A percentile compares a stretch with the other conserved stretches of the same genome.
Conservation (phyloP, 192 early-diverging fungal species). For the Backusella psychrophila region DNA sequence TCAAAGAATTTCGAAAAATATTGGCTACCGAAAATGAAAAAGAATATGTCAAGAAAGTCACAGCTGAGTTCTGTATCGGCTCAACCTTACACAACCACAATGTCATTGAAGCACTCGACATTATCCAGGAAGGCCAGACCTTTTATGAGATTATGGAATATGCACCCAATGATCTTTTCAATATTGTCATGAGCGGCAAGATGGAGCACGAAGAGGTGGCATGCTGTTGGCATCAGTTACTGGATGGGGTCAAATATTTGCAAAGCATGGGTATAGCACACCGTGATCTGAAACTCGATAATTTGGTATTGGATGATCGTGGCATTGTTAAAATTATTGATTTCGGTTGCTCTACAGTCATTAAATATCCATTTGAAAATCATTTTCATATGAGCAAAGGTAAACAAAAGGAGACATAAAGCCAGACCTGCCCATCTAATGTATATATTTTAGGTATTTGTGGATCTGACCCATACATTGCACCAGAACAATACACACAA, state of each 20-base stretch:
- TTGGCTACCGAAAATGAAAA: conserved; percentile 63
- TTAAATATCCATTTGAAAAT: conserved; percentile 77
- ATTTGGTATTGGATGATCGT: conserved; percentile 69
- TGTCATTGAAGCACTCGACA: conserved; percentile 77
- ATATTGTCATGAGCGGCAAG: conserved; percentile 68
- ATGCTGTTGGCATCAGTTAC: conserved; percentile 82
- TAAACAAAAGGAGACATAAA: conserved; percentile 18
- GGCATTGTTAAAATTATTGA: conserved; percentile 83
- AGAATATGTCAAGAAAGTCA: conserved; percentile 81
- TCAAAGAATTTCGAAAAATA: conserved; percentile 80
- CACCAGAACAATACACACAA: conserved; percentile 76
- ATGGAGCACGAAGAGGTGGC: conserved; percentile 75
- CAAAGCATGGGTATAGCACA: conserved; percentile 81
- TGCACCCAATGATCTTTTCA: conserved; percentile 87
- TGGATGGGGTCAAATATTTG: conserved; percentile 73
- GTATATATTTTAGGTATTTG: conserved; percentile 56
- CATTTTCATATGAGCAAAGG: conserved; percentile 44
- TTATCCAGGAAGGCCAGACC: conserved; percentile 63
- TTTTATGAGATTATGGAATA: conserved; percentile 90
- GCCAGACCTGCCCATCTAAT: too few species aligned
- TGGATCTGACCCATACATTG: conserved; percentile 96
- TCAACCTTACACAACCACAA: conserved; percentile 78
- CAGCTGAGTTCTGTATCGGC: conserved; percentile 85
- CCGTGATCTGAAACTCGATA: conserved; percentile 86
- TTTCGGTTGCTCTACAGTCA: conserved; percentile 85